phyloP scores from a whole-genome alignment of 192 early-diverging fungal genomes.

The Backusella morwellensis region DNA sequence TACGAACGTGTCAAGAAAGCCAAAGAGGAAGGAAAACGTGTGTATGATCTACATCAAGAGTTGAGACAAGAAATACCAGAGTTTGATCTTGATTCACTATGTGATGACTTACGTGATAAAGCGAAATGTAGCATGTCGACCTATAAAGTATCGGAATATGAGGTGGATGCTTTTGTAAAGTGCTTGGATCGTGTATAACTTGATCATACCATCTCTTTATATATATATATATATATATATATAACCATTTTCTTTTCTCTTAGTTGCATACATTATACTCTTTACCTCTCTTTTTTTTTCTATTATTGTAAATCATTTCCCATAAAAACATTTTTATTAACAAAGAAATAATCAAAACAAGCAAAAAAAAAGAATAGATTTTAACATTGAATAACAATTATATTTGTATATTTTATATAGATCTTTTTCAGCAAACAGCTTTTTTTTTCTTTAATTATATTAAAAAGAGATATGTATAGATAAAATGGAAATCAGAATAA shows the following conservation, averaged over 20 bases:
- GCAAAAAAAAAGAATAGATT: not conserved
- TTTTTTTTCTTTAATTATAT: too few species aligned
- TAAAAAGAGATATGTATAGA: not conserved
- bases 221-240: not conserved
- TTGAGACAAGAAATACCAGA: constrained; percentile 10
- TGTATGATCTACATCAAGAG: constrained; percentile 15
- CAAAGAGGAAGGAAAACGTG: not conserved
- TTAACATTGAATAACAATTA: not conserved
- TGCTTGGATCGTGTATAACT: constrained; percentile 13
- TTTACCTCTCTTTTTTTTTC: constrained; percentile 9
- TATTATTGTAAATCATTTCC: not conserved
- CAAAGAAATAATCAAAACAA: not conserved
- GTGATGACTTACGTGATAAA: constrained; percentile 26
- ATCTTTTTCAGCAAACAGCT: too few species aligned
- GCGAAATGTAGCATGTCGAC: constrained; percentile 13
- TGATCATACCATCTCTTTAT: not conserved
- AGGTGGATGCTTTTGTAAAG: constrained; percentile 16
- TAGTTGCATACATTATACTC: constrained; percentile 6
- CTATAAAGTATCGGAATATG: constrained; percentile 16
- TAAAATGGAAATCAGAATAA: not conserved
- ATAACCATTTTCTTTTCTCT: not conserved
- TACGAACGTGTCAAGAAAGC: not conserved
- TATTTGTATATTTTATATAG: too few species aligned
- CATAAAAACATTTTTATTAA: not conserved
- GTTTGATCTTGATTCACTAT: constrained; percentile 21